Percentiles rank a stretch among this genome's conserved stretches.
phyloP scores from a whole-genome alignment of 495 filamentous ascomycete species.

The Penicillium chermesinum region DNA sequence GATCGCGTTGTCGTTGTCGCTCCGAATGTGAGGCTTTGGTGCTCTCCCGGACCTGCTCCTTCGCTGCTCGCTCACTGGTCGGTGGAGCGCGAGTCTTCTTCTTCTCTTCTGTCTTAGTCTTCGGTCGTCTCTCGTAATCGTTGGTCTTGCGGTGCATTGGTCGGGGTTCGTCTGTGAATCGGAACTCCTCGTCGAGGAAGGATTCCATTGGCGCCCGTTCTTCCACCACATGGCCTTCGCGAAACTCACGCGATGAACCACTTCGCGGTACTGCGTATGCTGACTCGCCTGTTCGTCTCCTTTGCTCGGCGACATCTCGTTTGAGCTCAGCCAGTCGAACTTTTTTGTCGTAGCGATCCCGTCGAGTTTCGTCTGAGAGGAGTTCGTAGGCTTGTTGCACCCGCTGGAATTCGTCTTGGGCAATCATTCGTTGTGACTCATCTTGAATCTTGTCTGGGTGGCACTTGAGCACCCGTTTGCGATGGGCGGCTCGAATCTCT shows the following conservation, averaged over 20 bases:
- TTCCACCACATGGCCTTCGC: slow-evolving; percentile 43
- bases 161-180: slow-evolving; percentile 33
- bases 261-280: slow-evolving; percentile 19
- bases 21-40: slow-evolving; percentile 29
- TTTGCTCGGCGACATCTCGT: slow-evolving; percentile 45
- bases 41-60: slow-evolving; percentile 28
- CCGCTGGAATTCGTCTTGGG: slow-evolving; percentile 82
- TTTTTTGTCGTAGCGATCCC: slow-evolving; percentile 72
- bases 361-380: slow-evolving; percentile 69
- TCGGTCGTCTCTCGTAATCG: slow-evolving; percentile 35
- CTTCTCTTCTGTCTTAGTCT: slow-evolving; percentile 33
- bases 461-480: slow-evolving; percentile 87
- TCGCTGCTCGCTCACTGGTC: slow-evolving; percentile 20
- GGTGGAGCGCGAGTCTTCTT: slow-evolving; percentile 31
- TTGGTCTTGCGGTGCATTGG: slow-evolving; percentile 39
- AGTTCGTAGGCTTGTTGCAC: slow-evolving; percentile 93
- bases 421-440: slow-evolving; percentile 57
- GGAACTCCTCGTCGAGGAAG: slow-evolving; percentile 37
- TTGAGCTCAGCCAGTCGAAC: slow-evolving; percentile 57
- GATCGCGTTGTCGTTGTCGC: slow-evolving; percentile 45
- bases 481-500: slow-evolving; percentile 75
- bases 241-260: slow-evolving; percentile 33
- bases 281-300: slow-evolving; percentile 16
- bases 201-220: slow-evolving; percentile 38
- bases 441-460: slow-evolving; percentile 95